These are phyloP conservation scores for Fomitopsis pinicola DNA, from an alignment of 1,284 basidiomycete species.

Conservation along the genomic window DNA sequence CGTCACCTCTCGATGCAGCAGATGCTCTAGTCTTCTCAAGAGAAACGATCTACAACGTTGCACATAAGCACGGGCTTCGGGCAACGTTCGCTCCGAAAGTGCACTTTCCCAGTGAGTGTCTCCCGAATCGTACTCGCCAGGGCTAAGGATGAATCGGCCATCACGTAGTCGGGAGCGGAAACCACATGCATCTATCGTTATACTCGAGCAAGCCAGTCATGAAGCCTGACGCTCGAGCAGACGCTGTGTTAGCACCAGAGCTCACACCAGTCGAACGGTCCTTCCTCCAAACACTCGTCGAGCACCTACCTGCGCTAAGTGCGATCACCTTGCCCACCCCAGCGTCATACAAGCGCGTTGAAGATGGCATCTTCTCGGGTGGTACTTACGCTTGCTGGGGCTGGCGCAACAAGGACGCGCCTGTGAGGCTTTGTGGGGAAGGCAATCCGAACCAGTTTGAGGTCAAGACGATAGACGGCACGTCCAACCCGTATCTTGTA, in stretches of 20 bases:
- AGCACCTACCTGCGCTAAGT: constrained; percentile 50
- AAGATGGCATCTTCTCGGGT: constrained; percentile 27
- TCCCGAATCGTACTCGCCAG: not conserved
- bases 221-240: constrained; percentile 1
- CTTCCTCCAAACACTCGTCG: constrained; percentile 40
- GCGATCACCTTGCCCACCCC: constrained; percentile 55
- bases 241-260: constrained; percentile 22
- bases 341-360: constrained; percentile 59
- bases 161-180: constrained; percentile 46
- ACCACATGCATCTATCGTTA: constrained; percentile 62
- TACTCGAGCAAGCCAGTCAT: constrained; percentile 24
- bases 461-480: constrained; percentile 58
- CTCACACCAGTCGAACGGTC: constrained; percentile 29
- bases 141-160: not conserved
- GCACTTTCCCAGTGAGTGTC: constrained; percentile 32
- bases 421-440: constrained; percentile 55
- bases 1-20: constrained; percentile 59
- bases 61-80: constrained; percentile 56
- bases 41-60: constrained; percentile 63
- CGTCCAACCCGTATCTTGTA: constrained; percentile 39
- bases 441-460: constrained; percentile 56
- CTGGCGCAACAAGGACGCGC: constrained; percentile 60
- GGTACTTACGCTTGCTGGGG: constrained; percentile 71
- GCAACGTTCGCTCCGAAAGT: constrained; percentile 64
- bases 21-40: constrained; percentile 65